A percentile compares a stretch with the other conserved stretches of the same genome.
phyloP scores from a whole-genome alignment of 768 basidiomycete species.

The Asterophora parasitica region DNA sequence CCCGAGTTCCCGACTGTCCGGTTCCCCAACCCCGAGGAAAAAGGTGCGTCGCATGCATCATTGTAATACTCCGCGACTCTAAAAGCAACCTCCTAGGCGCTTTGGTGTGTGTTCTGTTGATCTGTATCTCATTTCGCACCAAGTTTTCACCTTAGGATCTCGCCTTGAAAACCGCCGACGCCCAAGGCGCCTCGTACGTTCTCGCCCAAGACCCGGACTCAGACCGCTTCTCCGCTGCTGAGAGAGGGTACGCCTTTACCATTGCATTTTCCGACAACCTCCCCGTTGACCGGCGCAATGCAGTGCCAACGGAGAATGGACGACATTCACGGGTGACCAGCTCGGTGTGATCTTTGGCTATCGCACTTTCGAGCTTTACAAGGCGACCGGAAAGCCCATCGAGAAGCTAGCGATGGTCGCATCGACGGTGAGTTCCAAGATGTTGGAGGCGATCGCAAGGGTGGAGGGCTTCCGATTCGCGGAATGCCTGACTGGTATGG shows the following conservation, averaged over 20 bases:
- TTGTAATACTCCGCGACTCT: background rate
- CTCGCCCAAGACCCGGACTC: conserved; percentile 89
- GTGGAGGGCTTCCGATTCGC: conserved; percentile 78
- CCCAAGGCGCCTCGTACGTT: conserved; percentile 52
- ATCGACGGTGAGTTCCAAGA: conserved; percentile 87
- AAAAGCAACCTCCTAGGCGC: conserved; percentile 33
- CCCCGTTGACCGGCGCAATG: background rate
- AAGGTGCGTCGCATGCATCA: conserved; percentile 39
- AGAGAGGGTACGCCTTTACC: conserved; percentile 45
- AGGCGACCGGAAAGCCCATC: conserved; percentile 36
- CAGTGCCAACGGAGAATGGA: conserved; percentile 56
- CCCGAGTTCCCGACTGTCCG: conserved; percentile 82
- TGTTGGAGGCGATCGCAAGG: conserved; percentile 74
- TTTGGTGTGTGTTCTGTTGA: conserved; percentile 29
- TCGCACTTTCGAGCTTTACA: conserved; percentile 37
- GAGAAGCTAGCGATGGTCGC: conserved; percentile 80
- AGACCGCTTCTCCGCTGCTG: conserved; percentile 77
- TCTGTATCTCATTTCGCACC: background rate
- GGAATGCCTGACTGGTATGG: conserved; percentile 77
- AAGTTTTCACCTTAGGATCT: conserved; percentile 47
- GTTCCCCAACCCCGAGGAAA: conserved; percentile 90
- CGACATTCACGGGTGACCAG: conserved; percentile 79
- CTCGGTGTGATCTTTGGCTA: conserved; percentile 54
- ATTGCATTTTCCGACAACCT: conserved; percentile 1
- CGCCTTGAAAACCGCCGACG: conserved; percentile 60